Percentiles rank a stretch among this genome's conserved stretches.
Evolutionary conservation across 805 yeast species (phyloP).

Genomic region (Ogataea sp.): DNA sequence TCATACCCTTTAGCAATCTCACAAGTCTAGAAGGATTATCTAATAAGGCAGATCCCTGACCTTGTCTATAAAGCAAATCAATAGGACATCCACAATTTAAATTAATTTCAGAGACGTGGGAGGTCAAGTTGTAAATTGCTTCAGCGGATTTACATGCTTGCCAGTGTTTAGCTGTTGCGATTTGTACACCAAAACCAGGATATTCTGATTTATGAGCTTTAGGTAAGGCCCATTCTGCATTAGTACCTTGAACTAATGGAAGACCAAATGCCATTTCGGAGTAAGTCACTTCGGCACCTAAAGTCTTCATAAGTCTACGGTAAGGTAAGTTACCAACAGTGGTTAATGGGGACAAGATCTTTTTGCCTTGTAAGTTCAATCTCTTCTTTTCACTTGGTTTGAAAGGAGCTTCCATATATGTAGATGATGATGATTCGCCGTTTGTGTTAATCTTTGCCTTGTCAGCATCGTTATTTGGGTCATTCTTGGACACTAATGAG

Average conservation of each 20-base stretch:
- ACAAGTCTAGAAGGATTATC: conserved; percentile 80
- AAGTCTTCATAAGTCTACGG: conserved; percentile 81
- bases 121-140: conserved; percentile 49
- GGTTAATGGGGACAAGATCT: conserved; percentile 90
- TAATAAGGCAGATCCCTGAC: conserved; percentile 91
- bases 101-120: conserved; percentile 72
- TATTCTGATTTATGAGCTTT: conserved; percentile 77
- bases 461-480: conserved; percentile 14
- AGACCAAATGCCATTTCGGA: conserved; percentile 90
- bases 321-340: conserved; percentile 97
- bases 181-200: conserved; percentile 90
- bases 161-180: conserved; percentile 89
- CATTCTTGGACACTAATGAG: conserved; percentile 36
- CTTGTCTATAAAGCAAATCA: conserved; percentile 86
- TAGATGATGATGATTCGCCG: conserved; percentile 32
- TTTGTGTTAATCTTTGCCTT: conserved; percentile 13
- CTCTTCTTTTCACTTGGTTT: conserved; percentile 75
- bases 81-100: conserved; percentile 97
- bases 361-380: conserved; percentile 60
- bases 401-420: conserved; percentile 72
- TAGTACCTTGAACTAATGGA: conserved; percentile 83
- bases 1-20: conserved; percentile 82
- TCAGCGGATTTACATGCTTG: conserved; percentile 93
- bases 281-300: conserved; percentile 91
- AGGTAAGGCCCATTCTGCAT: conserved; percentile 96